phyloP scores from a whole-genome alignment of 2,329 filamentous ascomycete genomes.

The Fusarium begoniae region DNA sequence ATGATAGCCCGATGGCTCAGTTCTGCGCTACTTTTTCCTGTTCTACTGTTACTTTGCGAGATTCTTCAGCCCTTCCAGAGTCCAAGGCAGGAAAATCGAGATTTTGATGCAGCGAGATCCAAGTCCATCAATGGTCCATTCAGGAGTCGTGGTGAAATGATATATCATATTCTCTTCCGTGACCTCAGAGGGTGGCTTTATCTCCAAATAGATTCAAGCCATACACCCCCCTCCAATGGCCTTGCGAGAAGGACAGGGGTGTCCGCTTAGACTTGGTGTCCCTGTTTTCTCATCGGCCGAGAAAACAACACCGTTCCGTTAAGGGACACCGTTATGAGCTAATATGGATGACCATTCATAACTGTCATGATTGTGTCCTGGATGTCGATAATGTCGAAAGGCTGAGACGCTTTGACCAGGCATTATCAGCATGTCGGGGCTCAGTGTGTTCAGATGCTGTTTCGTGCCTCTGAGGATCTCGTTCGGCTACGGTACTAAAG shows the following conservation, averaged over 20 bases:
- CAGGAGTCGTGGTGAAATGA: constrained; percentile 28
- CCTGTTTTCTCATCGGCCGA: constrained; percentile 42
- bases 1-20: neutral
- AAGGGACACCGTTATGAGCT: constrained; percentile 34
- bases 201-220: constrained; percentile 20
- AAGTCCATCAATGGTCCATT: constrained; percentile 34
- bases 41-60: neutral
- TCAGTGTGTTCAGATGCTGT: constrained; percentile 6
- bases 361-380: constrained; percentile 24
- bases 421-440: constrained; percentile 1
- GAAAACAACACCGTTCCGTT: constrained; percentile 43
- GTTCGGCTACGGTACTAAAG: neutral
- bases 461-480: neutral
- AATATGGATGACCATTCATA: constrained; percentile 22
- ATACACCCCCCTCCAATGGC: neutral
- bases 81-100: constrained; percentile 32
- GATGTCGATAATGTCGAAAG: constrained; percentile 35
- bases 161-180: constrained; percentile 31
- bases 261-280: constrained; percentile 15
- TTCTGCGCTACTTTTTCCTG: neutral
- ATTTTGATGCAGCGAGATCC: constrained; percentile 39
- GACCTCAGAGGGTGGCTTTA: constrained; percentile 32
- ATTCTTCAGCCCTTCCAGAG: constrained; percentile 17
- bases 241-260: constrained; percentile 5
- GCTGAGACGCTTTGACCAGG: constrained; percentile 29